Percentiles rank a stretch among this genome's conserved stretches.
phyloP scores from a whole-genome alignment of 495 filamentous ascomycete genomes.

The Penicillium macrosclerotiorum region DNA sequence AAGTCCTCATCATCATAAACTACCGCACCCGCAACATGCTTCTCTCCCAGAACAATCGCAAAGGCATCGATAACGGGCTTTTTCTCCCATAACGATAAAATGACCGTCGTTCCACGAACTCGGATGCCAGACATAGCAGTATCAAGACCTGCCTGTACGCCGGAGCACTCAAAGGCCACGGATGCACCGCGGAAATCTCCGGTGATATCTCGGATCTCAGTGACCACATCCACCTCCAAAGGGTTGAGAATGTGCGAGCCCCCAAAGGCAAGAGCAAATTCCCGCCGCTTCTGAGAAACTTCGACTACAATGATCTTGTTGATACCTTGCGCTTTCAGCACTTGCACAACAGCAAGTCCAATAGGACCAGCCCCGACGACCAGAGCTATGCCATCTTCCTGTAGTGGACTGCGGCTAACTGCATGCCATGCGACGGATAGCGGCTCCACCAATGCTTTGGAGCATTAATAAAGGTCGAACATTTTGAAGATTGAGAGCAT shows the following conservation, averaged over 20 bases:
- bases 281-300: conserved; percentile 14
- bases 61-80: conserved; percentile 23
- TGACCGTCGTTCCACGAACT: conserved; percentile 21
- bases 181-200: conserved; percentile 10
- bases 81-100: conserved; percentile 28
- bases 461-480: not conserved
- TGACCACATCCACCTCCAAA: conserved; percentile 15
- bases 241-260: conserved; percentile 25
- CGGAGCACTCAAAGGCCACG: conserved; percentile 31
- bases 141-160: conserved; percentile 29
- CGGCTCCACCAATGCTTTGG: conserved; percentile 49
- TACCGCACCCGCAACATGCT: conserved; percentile 23
- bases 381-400: conserved; percentile 48
- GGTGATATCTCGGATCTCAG: conserved; percentile 18
- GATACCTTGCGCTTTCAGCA: conserved; percentile 47
- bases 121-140: conserved; percentile 21
- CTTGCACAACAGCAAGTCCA: conserved; percentile 59
- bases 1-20: conserved; percentile 53
- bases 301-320: conserved; percentile 53
- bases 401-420: conserved; percentile 52
- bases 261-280: conserved; percentile 19
- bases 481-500: not conserved
- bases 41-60: conserved; percentile 23
- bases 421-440: conserved; percentile 66
- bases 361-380: conserved; percentile 63